Base-by-base conservation (phyloP, 2,329 filamentous ascomycete genomes). In the Nemania diffusa region DNA sequence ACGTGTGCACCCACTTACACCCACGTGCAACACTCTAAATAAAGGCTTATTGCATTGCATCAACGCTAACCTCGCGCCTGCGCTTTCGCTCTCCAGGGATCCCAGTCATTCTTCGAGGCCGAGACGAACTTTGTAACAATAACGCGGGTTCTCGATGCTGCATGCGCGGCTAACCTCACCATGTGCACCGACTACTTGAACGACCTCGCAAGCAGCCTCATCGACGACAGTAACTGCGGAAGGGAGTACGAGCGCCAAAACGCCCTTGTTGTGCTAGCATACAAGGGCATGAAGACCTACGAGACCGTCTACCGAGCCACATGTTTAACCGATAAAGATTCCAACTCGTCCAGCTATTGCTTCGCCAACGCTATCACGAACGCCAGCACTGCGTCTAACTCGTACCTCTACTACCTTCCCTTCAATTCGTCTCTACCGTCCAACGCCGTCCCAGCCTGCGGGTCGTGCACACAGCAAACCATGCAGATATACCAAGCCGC, bases 361-460 rank as follows among this genome's bases (percentile, higher is more conserved):
- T 97, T 93, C 78, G 92, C 92, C 71, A 91, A 92, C 73, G 93
- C 95, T 57, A 89, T 94, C 67, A 93, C 92, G 55, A 97, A 97
- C 79, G 78, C 82, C 5, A 87, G 88, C 24, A 90, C 87, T 8
- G 84, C 91, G 0, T 87, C 89, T 34, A 91, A 96, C 77, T 86
- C 88, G 37, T 95, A 94, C 75, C 85, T 96, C 40, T 99, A 97
- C 81, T 95, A 91, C 74, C 83, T 98, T 2, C 92, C 94, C 0
- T 85, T 97, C 62, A 96, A 96, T 66, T 85, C 90, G 46, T 79
- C 84, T 0, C 81, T 97, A 13, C 92, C 92, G 0, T 84, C 83
- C 15, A 86, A 86, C 24, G 87, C 90, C 27, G 83, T 84, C n/a
- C 92, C 94, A 0, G 88, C 86, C 0, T 99, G 96, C 82, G 90